These are phyloP conservation scores for Podaxis sp. DNA, from an alignment of 768 basidiomycete genomes.

Conservation along the genomic window DNA sequence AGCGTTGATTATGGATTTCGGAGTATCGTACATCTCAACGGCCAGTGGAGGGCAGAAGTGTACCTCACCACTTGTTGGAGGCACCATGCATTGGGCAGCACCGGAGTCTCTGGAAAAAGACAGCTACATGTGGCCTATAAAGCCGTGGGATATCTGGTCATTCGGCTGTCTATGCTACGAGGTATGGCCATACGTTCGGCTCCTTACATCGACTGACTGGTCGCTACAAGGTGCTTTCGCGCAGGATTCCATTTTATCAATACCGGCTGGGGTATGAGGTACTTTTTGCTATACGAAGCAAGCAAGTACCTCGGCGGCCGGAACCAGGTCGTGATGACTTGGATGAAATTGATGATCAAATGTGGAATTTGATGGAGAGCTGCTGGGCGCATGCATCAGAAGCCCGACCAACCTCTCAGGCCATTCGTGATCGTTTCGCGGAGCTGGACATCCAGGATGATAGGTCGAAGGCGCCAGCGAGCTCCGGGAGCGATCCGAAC, in stretches of 20 bases:
- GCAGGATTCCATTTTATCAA: background rate
- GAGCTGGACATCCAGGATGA: background rate
- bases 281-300: background rate
- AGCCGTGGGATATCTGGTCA: background rate
- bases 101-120: background rate
- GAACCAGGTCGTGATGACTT: background rate
- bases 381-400: background rate
- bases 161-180: background rate
- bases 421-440: background rate
- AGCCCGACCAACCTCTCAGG: background rate
- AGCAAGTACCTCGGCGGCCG: background rate
- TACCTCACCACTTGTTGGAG: background rate
- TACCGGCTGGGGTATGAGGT: background rate
- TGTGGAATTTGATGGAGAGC: background rate
- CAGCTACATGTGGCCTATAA: background rate
- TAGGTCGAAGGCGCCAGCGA: background rate
- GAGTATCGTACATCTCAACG: background rate
- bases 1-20: background rate
- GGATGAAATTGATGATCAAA: background rate
- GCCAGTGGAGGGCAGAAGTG: background rate
- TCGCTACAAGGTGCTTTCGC: background rate
- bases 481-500: background rate
- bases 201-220: background rate
- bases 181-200: background rate
- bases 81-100: background rate